Conservation (phyloP, 768 basidiomycete species). For the Leccinum uliginosum region DNA sequence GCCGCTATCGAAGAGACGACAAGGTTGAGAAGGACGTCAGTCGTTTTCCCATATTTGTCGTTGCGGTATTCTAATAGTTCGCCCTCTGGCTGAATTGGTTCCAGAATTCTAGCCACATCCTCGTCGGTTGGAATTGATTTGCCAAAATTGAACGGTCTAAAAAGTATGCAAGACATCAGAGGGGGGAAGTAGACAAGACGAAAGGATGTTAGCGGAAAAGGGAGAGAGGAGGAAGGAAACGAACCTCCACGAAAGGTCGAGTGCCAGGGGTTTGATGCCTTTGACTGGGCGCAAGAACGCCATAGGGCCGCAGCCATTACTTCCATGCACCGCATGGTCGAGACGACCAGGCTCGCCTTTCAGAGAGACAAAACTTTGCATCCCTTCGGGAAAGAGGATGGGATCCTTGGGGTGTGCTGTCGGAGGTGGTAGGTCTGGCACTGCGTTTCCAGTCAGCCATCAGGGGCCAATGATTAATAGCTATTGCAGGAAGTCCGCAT, state of each 20-base stretch:
- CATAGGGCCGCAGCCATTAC: not conserved
- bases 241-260: constrained; percentile 68
- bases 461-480: constrained; percentile 21
- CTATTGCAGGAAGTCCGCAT: constrained; percentile 17
- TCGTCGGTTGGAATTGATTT: constrained; percentile 29
- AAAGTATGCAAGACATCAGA: constrained; percentile 4
- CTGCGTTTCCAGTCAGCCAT: constrained; percentile 34
- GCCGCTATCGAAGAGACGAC: constrained; percentile 3
- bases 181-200: not conserved
- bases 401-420: constrained; percentile 38
- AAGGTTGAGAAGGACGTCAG: constrained; percentile 13
- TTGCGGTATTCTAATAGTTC: constrained; percentile 15
- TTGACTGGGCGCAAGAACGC: constrained; percentile 48
- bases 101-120: constrained; percentile 22
- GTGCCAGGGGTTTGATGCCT: constrained; percentile 52
- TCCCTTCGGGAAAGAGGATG: constrained; percentile 30
- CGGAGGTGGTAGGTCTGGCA: constrained; percentile 53
- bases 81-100: constrained; percentile 9
- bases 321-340: not conserved
- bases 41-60: constrained; percentile 6
- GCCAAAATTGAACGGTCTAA: constrained; percentile 47
- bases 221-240: constrained; percentile 16
- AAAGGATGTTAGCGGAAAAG: not conserved
- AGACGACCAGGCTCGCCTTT: constrained; percentile 8
- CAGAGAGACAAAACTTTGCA: constrained; percentile 27